These are phyloP conservation scores for Gomphus bonarii DNA, from an alignment of 1,284 basidiomycete species.

Conservation along the genomic window DNA sequence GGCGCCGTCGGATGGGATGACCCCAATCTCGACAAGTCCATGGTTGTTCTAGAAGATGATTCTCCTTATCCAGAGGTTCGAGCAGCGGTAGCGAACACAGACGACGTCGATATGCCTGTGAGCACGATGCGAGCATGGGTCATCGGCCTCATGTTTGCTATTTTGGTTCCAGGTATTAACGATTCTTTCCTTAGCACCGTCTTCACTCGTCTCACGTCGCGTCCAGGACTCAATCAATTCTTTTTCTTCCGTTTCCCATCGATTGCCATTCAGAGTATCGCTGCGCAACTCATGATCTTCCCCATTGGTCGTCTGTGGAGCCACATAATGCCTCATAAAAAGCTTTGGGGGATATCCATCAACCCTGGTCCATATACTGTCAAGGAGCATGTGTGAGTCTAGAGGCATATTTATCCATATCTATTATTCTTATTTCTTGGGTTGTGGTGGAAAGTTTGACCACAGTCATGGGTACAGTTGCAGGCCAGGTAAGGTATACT, in stretches of 20 bases:
- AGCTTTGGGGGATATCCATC: constrained; percentile 43
- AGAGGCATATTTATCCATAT: neutral
- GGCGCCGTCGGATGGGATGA: constrained; percentile 15
- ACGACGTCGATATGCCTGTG: constrained; percentile 42
- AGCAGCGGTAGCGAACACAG: constrained; percentile 64
- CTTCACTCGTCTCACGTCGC: neutral
- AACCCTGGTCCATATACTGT: constrained; percentile 68
- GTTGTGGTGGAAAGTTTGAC: constrained; percentile 34
- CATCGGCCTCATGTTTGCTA: constrained; percentile 39
- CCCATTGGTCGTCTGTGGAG: constrained; percentile 57
- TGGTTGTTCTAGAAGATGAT: constrained; percentile 26
- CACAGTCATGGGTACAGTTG: constrained; percentile 70
- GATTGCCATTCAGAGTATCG: constrained; percentile 37
- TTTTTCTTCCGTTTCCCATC: constrained; percentile 60
- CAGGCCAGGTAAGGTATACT: constrained; percentile 24
- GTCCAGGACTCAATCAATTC: constrained; percentile 48
- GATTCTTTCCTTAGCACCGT: neutral
- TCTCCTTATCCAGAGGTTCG: constrained; percentile 66
- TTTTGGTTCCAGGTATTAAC: constrained; percentile 36
- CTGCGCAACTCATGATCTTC: constrained; percentile 54
- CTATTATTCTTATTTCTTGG: constrained; percentile 15
- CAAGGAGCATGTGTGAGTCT: constrained; percentile 47
- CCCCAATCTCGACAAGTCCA: constrained; percentile 20
- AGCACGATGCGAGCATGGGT: constrained; percentile 27
- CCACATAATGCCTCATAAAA: constrained; percentile 42